Evolutionary conservation across 2,329 filamentous ascomycete genomes (phyloP).

Genomic region (Ceratocystis cacaofunesta): DNA sequence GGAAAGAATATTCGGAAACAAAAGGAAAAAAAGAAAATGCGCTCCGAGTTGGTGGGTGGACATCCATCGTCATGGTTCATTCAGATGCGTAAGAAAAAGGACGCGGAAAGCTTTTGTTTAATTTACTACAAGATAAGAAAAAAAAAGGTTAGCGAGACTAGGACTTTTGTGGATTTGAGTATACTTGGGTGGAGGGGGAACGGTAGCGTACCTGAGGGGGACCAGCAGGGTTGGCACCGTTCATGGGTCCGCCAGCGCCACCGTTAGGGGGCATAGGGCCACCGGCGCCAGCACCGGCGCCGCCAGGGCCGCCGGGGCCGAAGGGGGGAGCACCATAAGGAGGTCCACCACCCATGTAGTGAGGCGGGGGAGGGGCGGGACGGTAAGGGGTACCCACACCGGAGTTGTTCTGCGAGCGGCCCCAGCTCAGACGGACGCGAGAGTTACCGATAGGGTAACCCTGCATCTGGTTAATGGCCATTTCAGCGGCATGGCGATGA

Average conservation of each 20-base stretch:
- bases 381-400: slow-evolving; percentile 95
- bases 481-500: slow-evolving; percentile 94
- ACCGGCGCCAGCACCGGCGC: slow-evolving; percentile 25
- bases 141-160: slow-evolving; percentile 9
- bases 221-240: slow-evolving; percentile 26
- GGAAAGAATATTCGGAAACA: slow-evolving; percentile 7
- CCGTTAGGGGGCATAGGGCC: slow-evolving; percentile 27
- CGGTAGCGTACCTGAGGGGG: slow-evolving; percentile 27
- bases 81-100: slow-evolving; percentile 17
- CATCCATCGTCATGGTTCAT: slow-evolving; percentile 17
- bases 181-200: slow-evolving; percentile 2
- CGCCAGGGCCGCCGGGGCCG: slow-evolving; percentile 31
- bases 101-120: slow-evolving; percentile 13
- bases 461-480: slow-evolving; percentile 99
- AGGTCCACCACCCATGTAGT: slow-evolving; percentile 37
- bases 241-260: slow-evolving; percentile 26
- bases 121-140: slow-evolving; percentile 11
- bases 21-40: slow-evolving; percentile 6
- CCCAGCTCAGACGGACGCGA: slow-evolving; percentile 92
- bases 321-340: slow-evolving; percentile 34
- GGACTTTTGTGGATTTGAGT: background rate
- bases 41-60: slow-evolving; percentile 9
- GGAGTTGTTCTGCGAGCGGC: slow-evolving; percentile 97
- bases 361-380: slow-evolving; percentile 58
- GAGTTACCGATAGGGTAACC: slow-evolving; percentile 98